Evolutionary conservation across 2,329 filamentous ascomycete genomes (phyloP).

Genomic region (Trichoderma pleuroti): DNA sequence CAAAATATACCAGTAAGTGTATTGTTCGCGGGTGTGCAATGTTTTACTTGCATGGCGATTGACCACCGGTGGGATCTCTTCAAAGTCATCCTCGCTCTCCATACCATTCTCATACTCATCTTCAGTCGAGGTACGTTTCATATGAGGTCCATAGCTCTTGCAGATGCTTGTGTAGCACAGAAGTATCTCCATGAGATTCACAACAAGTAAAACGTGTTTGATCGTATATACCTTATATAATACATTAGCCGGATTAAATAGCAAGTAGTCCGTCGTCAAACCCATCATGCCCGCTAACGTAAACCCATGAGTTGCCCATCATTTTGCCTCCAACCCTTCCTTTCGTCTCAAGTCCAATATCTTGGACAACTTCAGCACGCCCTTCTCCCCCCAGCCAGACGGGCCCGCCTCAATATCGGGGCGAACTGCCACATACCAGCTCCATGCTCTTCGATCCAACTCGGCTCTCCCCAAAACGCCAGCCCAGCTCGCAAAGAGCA

Average conservation of each 20-base stretch:
- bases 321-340: neutral
- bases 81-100: too few relatives aligned
- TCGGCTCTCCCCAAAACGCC: slow-evolving; percentile 59
- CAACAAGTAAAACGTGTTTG: too few relatives aligned
- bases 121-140: too few relatives aligned
- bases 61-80: too few relatives aligned
- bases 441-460: slow-evolving; percentile 73
- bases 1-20: too few relatives aligned
- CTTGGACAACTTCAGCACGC: slow-evolving; percentile 59
- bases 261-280: neutral
- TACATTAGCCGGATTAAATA: neutral
- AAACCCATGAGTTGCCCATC: neutral
- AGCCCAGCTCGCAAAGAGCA: slow-evolving; percentile 72
- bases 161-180: too few relatives aligned
- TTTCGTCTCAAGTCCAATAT: slow-evolving; percentile 58
- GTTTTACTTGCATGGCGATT: too few relatives aligned
- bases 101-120: too few relatives aligned
- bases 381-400: slow-evolving; percentile 81
- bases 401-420: slow-evolving; percentile 72
- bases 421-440: slow-evolving; percentile 74
- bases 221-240: neutral
- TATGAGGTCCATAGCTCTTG: too few relatives aligned
- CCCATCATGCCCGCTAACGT: neutral
- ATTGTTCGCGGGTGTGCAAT: too few relatives aligned
- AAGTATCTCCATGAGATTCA: too few relatives aligned